A percentile compares a stretch with the other conserved stretches of the same genome.
Evolutionary conservation across 1,284 basidiomycete species (phyloP).

Genomic region (Papiliotrema flavescens): DNA sequence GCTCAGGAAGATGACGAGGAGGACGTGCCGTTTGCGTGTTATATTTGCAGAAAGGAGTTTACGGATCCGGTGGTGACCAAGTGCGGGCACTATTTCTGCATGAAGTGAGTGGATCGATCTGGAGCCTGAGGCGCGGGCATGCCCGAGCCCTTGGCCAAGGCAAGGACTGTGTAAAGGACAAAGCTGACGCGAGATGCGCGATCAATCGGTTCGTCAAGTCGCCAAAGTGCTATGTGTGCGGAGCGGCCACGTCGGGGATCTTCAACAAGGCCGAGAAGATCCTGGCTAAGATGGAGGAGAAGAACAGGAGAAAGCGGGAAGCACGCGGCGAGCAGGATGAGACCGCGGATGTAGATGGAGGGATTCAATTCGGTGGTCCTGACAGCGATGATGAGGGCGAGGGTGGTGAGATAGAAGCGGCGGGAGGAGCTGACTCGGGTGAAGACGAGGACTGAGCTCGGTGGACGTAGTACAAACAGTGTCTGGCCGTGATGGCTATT

Average conservation of each 20-base stretch:
- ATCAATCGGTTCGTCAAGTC: conserved; percentile 90
- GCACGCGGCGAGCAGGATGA: conserved; percentile 33
- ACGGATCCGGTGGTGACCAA: conserved; percentile 92
- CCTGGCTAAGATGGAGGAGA: conserved; percentile 45
- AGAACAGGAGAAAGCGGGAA: conserved; percentile 38
- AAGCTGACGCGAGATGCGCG: conserved; percentile 61
- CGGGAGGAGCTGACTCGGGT: too few species aligned
- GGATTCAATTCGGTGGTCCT: conserved; percentile 27
- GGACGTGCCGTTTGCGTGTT: conserved; percentile 94
- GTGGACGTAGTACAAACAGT: neutral
- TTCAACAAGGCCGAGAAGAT: conserved; percentile 55
- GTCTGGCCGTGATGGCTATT: neutral
- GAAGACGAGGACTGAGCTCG: neutral
- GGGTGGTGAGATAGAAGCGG: conserved; percentile 4
- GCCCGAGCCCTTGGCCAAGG: neutral
- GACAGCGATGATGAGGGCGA: conserved; percentile 27
- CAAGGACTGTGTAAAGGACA: neutral
- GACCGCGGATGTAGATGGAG: conserved; percentile 31
- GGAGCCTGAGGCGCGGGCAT: too few species aligned
- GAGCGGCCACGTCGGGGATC: conserved; percentile 86
- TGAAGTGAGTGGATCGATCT: conserved; percentile 51
- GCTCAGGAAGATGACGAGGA: conserved; percentile 66
- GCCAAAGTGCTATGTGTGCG: conserved; percentile 93
- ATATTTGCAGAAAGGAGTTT: conserved; percentile 91
- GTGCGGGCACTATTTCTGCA: conserved; percentile 97